A percentile compares a stretch with the other conserved stretches of the same genome.
These are phyloP conservation scores for Mycena latifolia DNA, from an alignment of 768 basidiomycete species.

Conservation along the genomic window DNA sequence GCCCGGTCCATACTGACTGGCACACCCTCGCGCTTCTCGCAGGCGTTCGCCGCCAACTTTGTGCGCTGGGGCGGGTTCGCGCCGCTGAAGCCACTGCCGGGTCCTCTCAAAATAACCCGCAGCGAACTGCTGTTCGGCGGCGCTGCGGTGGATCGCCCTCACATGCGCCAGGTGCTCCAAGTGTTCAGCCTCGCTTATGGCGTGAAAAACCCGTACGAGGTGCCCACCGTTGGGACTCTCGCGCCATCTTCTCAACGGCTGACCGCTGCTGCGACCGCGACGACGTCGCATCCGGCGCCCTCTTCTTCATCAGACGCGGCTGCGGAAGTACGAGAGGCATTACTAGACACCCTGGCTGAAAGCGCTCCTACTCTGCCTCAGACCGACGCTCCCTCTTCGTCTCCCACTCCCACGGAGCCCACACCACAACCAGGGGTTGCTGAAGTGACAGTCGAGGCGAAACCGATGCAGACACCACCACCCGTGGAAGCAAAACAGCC, in stretches of 20 bases:
- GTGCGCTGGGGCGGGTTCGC: constrained; percentile 42
- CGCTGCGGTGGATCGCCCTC: constrained; percentile 5
- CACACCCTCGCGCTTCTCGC: too few species aligned
- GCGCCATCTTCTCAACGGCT: too few species aligned
- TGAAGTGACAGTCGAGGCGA: background rate
- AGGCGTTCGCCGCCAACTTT: constrained; percentile 12
- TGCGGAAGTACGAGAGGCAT: background rate
- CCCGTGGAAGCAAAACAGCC: background rate
- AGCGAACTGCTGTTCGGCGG: background rate
- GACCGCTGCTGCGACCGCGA: too few species aligned
- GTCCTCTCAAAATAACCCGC: background rate
- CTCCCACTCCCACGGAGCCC: too few species aligned
- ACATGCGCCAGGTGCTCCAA: constrained; percentile 19
- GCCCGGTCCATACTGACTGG: too few species aligned
- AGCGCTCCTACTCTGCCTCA: too few species aligned
- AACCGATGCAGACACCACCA: background rate
- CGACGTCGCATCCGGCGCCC: background rate
- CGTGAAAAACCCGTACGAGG: background rate
- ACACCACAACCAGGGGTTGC: too few species aligned
- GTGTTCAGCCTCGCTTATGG: background rate
- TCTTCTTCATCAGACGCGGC: background rate
- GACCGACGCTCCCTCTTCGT: too few species aligned
- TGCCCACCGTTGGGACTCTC: background rate
- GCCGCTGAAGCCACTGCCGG: constrained; percentile 3
- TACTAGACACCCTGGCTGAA: too few species aligned